Evolutionary conservation across 2,329 filamentous ascomycete genomes (phyloP).

Genomic region (Ascochyta koolunga): DNA sequence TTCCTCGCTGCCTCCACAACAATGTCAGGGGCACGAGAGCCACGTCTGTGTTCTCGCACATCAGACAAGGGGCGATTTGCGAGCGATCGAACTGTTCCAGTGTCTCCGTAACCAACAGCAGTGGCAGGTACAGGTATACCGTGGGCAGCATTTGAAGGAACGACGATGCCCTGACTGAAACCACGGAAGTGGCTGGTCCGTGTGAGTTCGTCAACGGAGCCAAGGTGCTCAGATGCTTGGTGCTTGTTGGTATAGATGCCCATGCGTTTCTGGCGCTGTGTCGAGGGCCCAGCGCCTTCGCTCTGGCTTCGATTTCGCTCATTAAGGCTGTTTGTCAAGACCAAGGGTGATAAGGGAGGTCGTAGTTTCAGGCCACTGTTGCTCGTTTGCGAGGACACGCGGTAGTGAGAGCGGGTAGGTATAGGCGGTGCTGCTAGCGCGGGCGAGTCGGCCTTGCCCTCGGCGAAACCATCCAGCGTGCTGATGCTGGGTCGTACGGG

Average conservation of each 20-base stretch:
- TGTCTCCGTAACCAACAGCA: slow-evolving; percentile 43
- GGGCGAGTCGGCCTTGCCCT: slow-evolving; percentile 49
- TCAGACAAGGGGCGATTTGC: slow-evolving; percentile 61
- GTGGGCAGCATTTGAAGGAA: slow-evolving; percentile 35
- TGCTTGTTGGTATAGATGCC: slow-evolving; percentile 63
- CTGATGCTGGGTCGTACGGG: slow-evolving; percentile 70
- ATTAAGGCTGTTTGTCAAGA: slow-evolving; percentile 68
- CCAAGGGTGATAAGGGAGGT: slow-evolving; percentile 73
- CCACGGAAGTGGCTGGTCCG: slow-evolving; percentile 62
- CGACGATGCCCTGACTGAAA: slow-evolving; percentile 62
- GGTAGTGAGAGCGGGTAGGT: slow-evolving; percentile 79
- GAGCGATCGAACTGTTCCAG: slow-evolving; percentile 41
- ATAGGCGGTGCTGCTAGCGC: slow-evolving; percentile 69
- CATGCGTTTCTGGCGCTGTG: slow-evolving; percentile 63
- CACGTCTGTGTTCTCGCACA: slow-evolving; percentile 61
- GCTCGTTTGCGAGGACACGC: slow-evolving; percentile 71
- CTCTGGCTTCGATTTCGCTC: slow-evolving; percentile 71
- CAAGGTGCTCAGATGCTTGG: slow-evolving; percentile 56
- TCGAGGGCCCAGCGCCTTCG: slow-evolving; percentile 61
- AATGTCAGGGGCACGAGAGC: slow-evolving; percentile 54
- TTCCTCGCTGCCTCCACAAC: slow-evolving; percentile 63
- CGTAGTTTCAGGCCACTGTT: slow-evolving; percentile 65
- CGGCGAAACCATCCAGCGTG: slow-evolving; percentile 64
- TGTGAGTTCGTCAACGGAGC: slow-evolving; percentile 59
- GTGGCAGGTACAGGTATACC: slow-evolving; percentile 42